phyloP scores from a whole-genome alignment of 805 yeast species.

The Pichia sporocuriosa region DNA sequence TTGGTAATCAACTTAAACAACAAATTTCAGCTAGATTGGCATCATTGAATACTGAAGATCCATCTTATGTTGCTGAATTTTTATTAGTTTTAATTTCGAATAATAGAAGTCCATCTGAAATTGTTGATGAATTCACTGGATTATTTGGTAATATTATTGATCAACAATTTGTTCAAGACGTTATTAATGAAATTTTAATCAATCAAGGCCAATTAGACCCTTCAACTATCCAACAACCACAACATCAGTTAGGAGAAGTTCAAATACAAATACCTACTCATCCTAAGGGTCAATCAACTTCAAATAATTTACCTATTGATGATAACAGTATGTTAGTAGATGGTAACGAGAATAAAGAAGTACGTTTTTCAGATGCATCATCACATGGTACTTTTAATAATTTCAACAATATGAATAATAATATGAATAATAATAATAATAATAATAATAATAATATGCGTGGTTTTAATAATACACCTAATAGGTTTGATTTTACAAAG shows the following conservation, averaged over 20 bases:
- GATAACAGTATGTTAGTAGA: conserved; percentile 8
- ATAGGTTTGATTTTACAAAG: conserved; percentile 8
- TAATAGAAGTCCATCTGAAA: conserved; percentile 54
- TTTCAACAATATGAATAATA: background rate
- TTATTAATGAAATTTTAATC: conserved; percentile 49
- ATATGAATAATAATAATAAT: background rate
- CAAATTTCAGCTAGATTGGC: conserved; percentile 36
- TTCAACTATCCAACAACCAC: conserved; percentile 11
- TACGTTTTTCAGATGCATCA: conserved; percentile 26
- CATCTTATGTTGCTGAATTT: conserved; percentile 63
- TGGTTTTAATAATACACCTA: too few species aligned
- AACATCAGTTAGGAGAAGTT: conserved; percentile 10
- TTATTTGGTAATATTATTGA: conserved; percentile 59
- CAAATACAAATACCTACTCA: conserved; percentile 12
- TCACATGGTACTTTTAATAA: too few species aligned
- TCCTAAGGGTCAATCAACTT: background rate
- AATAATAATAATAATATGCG: too few species aligned
- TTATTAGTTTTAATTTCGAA: conserved; percentile 65
- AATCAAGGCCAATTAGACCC: conserved; percentile 9
- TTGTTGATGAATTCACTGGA: conserved; percentile 52
- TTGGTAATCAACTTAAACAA: conserved; percentile 37
- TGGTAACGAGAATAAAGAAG: conserved; percentile 20
- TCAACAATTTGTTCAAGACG: conserved; percentile 46
- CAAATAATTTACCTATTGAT: conserved; percentile 1
- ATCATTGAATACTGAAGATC: conserved; percentile 41